phyloP scores from a whole-genome alignment of 306 rosid genomes.

The Prunus padus region DNA sequence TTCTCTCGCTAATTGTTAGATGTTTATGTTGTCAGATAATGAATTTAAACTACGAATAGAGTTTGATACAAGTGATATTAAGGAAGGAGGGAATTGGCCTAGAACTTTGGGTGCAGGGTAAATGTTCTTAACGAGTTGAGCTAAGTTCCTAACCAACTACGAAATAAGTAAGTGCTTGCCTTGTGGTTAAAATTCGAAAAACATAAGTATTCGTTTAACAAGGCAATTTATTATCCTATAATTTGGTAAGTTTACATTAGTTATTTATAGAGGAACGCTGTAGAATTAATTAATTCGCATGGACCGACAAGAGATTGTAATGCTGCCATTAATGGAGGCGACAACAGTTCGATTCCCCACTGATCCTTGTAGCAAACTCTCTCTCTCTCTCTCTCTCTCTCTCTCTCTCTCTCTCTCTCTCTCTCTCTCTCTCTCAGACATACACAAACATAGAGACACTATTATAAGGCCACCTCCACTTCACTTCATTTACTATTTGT shows the following conservation, averaged over 20 bases:
- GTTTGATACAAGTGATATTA: too few species aligned
- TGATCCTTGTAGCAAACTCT: constrained; percentile 55
- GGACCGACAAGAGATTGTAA: constrained; percentile 69
- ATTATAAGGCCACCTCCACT: constrained; percentile 21
- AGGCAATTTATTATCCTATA: too few species aligned
- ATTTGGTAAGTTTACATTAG: neutral
- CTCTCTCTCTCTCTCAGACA: constrained; percentile 28
- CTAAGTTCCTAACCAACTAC: too few species aligned
- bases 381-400: constrained; percentile 19
- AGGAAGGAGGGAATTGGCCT: too few species aligned
- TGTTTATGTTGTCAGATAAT: too few species aligned
- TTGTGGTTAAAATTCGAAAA: too few species aligned
- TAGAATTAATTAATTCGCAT: constrained; percentile 15
- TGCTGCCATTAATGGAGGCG: constrained; percentile 81
- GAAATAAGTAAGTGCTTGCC: too few species aligned
- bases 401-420: constrained; percentile 31
- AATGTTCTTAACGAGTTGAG: too few species aligned
- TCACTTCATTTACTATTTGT: constrained; percentile 43
- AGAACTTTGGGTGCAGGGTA: too few species aligned
- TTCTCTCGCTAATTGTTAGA: too few species aligned
- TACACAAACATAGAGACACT: constrained; percentile 17
- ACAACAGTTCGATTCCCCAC: constrained; percentile 72
- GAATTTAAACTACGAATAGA: too few species aligned
- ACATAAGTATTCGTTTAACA: too few species aligned
- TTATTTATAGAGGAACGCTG: neutral